Evolutionary conservation across 2,329 filamentous ascomycete genomes (phyloP).

Genomic region (Pestalotiopsis sp.): DNA sequence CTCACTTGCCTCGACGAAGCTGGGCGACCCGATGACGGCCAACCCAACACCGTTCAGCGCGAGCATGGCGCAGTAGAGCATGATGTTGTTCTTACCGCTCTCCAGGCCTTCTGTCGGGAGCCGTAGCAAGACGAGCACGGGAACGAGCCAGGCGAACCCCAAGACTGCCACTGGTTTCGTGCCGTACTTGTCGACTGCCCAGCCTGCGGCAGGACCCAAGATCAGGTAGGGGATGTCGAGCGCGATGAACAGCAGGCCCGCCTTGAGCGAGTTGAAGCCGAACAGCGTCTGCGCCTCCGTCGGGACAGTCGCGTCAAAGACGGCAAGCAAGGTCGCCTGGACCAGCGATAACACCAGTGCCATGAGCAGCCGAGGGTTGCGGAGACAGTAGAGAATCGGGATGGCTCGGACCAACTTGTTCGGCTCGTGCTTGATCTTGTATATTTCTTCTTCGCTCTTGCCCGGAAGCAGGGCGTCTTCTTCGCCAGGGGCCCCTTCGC

Average conservation of each 20-base stretch:
- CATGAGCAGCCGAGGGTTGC: constrained; percentile 40
- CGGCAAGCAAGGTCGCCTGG: constrained; percentile 41
- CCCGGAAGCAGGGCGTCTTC: constrained; percentile 41
- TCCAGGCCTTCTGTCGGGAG: constrained; percentile 51
- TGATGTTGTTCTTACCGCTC: constrained; percentile 18
- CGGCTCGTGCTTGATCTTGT: constrained; percentile 44
- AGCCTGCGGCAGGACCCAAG: constrained; percentile 35
- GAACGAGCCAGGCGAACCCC: constrained; percentile 55
- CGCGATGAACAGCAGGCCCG: constrained; percentile 40
- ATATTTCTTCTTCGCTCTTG: constrained; percentile 32
- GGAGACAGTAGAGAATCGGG: constrained; percentile 49
- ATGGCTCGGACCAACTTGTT: constrained; percentile 40
- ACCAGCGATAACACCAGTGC: constrained; percentile 42
- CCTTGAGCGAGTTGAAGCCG: constrained; percentile 35
- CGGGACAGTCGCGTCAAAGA: constrained; percentile 42
- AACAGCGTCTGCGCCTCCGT: constrained; percentile 39
- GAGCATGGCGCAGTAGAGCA: constrained; percentile 28
- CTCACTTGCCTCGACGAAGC: constrained; percentile 58
- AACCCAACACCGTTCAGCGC: constrained; percentile 53
- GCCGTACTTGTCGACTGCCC: constrained; percentile 39
- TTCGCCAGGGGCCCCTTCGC: constrained; percentile 32
- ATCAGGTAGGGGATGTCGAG: constrained; percentile 38
- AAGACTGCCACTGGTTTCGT: constrained; percentile 33
- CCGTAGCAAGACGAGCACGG: constrained; percentile 62
- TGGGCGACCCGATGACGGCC: constrained; percentile 54